Evolutionary conservation across 768 basidiomycete species (phyloP).

Genomic region (Pulveroboletus sp.): DNA sequence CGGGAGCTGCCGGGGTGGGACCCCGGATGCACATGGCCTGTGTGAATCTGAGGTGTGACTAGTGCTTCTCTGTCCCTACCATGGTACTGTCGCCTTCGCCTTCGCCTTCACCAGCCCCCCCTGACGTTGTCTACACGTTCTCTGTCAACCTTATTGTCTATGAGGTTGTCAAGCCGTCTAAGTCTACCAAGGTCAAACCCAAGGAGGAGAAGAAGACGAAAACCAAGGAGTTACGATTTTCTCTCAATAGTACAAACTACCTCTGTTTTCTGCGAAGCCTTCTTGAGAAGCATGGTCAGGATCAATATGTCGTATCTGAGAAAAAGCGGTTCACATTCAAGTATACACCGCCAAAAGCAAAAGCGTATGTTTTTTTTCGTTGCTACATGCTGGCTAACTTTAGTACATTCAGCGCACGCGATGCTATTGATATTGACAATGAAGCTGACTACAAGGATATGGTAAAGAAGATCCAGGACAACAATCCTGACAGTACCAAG

Average conservation of each 20-base stretch:
- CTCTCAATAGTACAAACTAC: not conserved
- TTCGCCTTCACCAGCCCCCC: too few species aligned
- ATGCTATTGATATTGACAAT: slow-evolving; percentile 13
- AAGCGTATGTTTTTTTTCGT: slow-evolving; percentile 3
- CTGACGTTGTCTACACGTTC: too few species aligned
- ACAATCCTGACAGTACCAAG: not conserved
- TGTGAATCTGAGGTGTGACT: too few species aligned
- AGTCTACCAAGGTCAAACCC: too few species aligned
- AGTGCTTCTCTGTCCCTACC: too few species aligned
- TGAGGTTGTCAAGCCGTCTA: too few species aligned
- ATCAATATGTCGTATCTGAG: slow-evolving; percentile 23
- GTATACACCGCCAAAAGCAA: slow-evolving; percentile 3
- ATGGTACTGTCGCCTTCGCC: too few species aligned
- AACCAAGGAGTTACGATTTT: too few species aligned
- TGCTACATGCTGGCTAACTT: not conserved
- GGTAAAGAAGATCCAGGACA: slow-evolving; percentile 9
- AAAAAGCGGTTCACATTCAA: slow-evolving; percentile 6
- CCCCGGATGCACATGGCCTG: too few species aligned
- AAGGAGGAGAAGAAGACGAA: too few species aligned
- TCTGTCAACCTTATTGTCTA: too few species aligned
- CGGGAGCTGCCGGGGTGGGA: too few species aligned
- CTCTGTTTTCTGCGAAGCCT: slow-evolving; percentile 3
- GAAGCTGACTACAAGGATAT: slow-evolving; percentile 12
- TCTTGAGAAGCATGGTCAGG: slow-evolving; percentile 10
- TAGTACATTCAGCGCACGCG: not conserved